Evolutionary conservation across 345 rosid species (phyloP).

Genomic region (Hypericum androsaemum): DNA sequence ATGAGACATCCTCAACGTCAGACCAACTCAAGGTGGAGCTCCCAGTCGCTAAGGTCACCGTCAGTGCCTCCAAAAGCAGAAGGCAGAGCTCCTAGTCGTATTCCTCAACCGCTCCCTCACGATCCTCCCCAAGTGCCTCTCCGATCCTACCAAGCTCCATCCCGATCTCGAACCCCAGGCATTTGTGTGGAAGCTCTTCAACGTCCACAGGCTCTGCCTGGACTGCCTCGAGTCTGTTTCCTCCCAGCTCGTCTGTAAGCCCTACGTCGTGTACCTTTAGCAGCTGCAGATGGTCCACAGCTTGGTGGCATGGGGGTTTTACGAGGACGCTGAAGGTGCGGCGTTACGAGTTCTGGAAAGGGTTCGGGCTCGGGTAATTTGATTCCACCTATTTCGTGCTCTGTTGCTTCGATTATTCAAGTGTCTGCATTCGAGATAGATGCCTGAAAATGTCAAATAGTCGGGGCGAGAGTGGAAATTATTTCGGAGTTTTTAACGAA

Average conservation of each 20-base stretch:
- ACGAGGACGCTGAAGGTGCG: conserved; percentile 31
- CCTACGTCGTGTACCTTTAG: conserved; percentile 43
- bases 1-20: no score
- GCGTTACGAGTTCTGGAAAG: conserved; percentile 44
- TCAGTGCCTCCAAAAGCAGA: no score
- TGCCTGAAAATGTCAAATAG: no score
- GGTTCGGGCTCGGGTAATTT: conserved; percentile 27
- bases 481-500: no score
- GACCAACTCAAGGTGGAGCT: no score
- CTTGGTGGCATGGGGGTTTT: conserved; percentile 44
- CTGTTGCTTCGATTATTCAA: no score
- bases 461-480: no score
- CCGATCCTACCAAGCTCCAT: conserved; percentile 14
- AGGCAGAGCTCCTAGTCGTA: conserved; percentile 58
- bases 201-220: conserved; percentile 49
- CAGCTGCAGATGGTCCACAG: conserved; percentile 39
- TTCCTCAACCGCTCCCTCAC: conserved; percentile 67
- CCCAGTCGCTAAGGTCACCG: no score
- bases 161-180: conserved; percentile 3
- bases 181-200: conserved; percentile 27
- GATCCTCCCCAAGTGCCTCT: conserved; percentile 63
- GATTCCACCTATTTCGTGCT: no score
- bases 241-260: conserved; percentile 60
- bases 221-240: conserved; percentile 53
- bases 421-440: no score